A percentile compares a stretch with the other conserved stretches of the same genome.
Conservation (phyloP, 176 grass and related monocot genomes). For the Eremochloa ophiuroides region DNA sequence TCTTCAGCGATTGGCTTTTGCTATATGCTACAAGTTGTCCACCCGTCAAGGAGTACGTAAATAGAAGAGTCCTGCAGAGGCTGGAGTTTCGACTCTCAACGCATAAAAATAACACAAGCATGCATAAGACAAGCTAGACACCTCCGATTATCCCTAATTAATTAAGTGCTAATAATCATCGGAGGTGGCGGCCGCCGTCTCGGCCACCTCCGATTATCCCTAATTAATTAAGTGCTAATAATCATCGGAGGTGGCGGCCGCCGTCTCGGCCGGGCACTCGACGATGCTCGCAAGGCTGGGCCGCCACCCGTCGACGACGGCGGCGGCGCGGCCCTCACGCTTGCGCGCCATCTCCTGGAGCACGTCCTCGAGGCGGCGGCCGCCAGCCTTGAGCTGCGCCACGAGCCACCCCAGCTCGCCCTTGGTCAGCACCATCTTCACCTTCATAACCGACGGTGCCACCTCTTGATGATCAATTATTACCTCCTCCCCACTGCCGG, state of each 20-base stretch:
- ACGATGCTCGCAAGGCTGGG: constrained; percentile 67
- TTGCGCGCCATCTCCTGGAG: constrained; percentile 49
- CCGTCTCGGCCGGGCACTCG: constrained; percentile 43
- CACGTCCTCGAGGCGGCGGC: constrained; percentile 53
- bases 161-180: too few relatives aligned
- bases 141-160: too few relatives aligned
- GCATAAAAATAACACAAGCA: background rate
- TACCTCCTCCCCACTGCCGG: background rate
- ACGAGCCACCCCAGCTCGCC: constrained; percentile 73
- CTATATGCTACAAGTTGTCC: background rate
- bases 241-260: too few relatives aligned
- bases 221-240: too few relatives aligned
- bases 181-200: background rate
- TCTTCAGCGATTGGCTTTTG: background rate
- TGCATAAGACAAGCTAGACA: background rate
- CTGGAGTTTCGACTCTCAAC: too few relatives aligned
- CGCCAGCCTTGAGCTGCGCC: constrained; percentile 56
- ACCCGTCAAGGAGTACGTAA: too few relatives aligned
- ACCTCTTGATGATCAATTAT: background rate
- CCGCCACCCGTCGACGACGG: constrained; percentile 38
- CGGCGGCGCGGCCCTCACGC: background rate
- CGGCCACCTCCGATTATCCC: too few relatives aligned
- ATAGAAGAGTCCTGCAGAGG: too few relatives aligned
- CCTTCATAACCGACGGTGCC: constrained; percentile 36
- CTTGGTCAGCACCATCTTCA: constrained; percentile 70